Evolutionary conservation across 176 grass and related monocot genomes (phyloP), one percentile per base, ranked within the genome.

Genomic region (Aegilops bicornis): DNA sequence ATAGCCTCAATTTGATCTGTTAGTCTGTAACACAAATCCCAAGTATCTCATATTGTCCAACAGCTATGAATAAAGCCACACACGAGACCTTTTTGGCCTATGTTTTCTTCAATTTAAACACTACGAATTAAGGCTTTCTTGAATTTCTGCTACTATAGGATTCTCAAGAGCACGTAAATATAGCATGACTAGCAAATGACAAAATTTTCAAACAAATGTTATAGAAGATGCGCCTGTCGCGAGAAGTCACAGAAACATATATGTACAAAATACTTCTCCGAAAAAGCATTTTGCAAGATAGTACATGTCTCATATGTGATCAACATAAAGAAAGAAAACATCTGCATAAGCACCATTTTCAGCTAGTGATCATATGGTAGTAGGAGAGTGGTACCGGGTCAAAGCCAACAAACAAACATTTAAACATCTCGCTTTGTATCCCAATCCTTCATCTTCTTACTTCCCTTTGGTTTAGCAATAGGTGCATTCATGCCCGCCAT

Each of bases 391-490:
- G 56, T 72, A 72, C 87, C 76, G 80, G 76, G 43, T 79, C 54
- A 58, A 17, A 82, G 32, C 20, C 47, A 42, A n/a, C 52, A 29
- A 15, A 64, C 9, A 50, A 31, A 76, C 3, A 35, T 36, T 65
- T 47, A 77, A 36, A 66, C 83, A 79, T 80, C 77, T 81, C 52
- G 79, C 36, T 86, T 91, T n/a, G 50, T 64, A 43, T 98, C 93
- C 96, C 90, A 98, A 73, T 98, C 96, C 85, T 96, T 98, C 66
- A 98, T 52, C 54, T 98, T 98, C 90, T 91, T 98, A 76, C 96
- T 94, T 82, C 96, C 96, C 82, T 94, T 96, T 63, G 96, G 96
- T 80, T 96, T 96, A 15, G 75, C 86, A 64, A 98, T 94, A 84
- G 96, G 91, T 22, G 69, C 90, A 89, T 97, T 95, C 91, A 98